A percentile compares a stretch with the other conserved stretches of the same genome.
Evolutionary conservation across 148 eudicot species (phyloP).

Genomic region (Hydrangea macrophylla): DNA sequence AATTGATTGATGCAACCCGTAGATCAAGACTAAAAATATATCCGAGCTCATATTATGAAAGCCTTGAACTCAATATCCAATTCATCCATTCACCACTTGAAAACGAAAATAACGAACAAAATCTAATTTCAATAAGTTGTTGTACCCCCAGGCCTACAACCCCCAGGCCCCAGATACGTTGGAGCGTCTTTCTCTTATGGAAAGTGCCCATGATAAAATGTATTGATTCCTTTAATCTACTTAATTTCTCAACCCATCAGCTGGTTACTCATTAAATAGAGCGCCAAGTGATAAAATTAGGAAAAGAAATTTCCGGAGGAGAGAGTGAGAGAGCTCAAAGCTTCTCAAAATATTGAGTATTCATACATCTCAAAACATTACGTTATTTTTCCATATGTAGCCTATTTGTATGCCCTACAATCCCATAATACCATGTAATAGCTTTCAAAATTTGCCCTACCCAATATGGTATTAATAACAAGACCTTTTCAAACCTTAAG

Average conservation of each 20-base stretch:
- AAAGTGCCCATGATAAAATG: not conserved
- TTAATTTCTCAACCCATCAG: not conserved
- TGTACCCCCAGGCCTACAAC: no score
- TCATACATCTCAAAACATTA: no score
- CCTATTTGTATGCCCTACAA: no score
- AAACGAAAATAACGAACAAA: not conserved
- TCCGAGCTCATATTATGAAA: not conserved
- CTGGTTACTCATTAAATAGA: not conserved
- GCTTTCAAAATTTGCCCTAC: no score
- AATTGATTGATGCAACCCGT: not conserved
- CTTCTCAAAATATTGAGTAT: no score
- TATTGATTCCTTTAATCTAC: not conserved
- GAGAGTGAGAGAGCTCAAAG: no score
- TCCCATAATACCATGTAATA: no score
- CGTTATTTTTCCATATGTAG: no score
- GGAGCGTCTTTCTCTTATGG: not conserved
- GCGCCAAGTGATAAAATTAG: not conserved
- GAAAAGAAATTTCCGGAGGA: not conserved
- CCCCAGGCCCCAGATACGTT: not conserved
- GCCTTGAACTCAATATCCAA: not conserved
- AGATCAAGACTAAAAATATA: not conserved
- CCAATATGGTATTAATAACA: no score
- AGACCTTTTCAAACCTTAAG: no score
- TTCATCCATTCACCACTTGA: not conserved
- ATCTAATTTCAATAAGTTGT: not conserved